Conservation (phyloP, 495 filamentous ascomycete genomes). For the Penicillium coprophilum region DNA sequence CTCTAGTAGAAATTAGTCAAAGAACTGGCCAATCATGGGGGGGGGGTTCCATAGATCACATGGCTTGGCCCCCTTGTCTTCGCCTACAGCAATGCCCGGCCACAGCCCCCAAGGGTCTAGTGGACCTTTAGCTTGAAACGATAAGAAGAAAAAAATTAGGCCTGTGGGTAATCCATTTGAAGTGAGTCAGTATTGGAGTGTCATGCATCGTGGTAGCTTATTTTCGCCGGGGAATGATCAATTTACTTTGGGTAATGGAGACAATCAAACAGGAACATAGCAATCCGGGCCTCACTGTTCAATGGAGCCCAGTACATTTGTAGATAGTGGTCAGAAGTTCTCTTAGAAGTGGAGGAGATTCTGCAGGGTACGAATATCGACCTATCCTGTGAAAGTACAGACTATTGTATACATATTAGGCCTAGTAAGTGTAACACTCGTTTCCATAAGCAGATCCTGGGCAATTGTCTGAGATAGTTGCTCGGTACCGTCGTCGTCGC, state of each 20-base stretch:
- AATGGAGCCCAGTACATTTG: background rate
- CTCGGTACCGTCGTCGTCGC: background rate
- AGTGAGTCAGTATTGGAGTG: background rate
- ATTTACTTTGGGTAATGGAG: too few relatives aligned
- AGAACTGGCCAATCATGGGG: background rate
- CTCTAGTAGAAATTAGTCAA: background rate
- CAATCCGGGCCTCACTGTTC: background rate
- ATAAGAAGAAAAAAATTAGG: background rate
- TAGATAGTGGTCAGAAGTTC: background rate
- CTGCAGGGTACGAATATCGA: background rate
- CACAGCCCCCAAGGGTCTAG: background rate
- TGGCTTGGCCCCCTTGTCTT: background rate
- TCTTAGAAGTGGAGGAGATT: background rate
- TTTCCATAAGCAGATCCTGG: background rate
- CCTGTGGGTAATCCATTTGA: background rate
- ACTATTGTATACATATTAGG: background rate
- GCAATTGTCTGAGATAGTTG: background rate
- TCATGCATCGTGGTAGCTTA: background rate
- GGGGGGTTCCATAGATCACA: background rate
- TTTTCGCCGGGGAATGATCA: too few relatives aligned
- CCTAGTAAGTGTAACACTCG: background rate
- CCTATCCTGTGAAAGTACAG: background rate
- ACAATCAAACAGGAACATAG: too few relatives aligned
- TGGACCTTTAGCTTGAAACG: background rate
- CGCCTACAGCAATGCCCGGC: background rate